Conservation (phyloP, 2,329 filamentous ascomycete genomes). For the Exophiala sideris region DNA sequence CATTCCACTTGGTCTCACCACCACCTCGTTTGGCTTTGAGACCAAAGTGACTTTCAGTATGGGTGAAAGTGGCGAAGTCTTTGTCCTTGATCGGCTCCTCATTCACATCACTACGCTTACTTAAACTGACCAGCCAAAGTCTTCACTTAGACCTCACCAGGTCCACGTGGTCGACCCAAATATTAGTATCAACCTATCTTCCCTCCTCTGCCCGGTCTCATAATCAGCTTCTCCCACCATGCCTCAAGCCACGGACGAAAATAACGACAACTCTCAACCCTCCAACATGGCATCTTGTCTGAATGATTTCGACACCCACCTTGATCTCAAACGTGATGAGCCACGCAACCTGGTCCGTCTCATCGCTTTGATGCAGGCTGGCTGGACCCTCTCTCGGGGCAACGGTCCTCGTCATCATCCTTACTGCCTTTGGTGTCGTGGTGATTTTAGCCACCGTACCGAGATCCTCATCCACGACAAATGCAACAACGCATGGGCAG, state of each 20-base stretch:
- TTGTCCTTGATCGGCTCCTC: too few relatives aligned
- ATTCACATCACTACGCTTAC: too few relatives aligned
- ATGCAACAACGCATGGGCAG: conserved; percentile 19
- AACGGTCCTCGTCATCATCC: conserved; percentile 15
- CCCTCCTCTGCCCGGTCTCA: background rate
- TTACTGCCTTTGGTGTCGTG: conserved; percentile 18
- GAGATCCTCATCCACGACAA: conserved; percentile 17
- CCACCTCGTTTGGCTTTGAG: too few relatives aligned
- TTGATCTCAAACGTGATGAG: conserved; percentile 8
- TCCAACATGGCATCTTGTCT: background rate
- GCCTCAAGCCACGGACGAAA: background rate
- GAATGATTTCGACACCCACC: conserved; percentile 8
- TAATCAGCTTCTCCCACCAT: background rate
- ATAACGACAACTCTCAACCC: background rate
- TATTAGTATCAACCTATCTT: too few relatives aligned
- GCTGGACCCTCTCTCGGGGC: conserved; percentile 13
- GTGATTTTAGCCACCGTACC: conserved; percentile 5
- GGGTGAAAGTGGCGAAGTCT: too few relatives aligned
- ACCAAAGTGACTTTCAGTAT: too few relatives aligned
- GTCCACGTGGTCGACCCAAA: too few relatives aligned
- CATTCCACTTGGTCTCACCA: too few relatives aligned
- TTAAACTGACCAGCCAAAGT: too few relatives aligned
- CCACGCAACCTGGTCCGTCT: conserved; percentile 10
- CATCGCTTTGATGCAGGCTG: conserved; percentile 5
- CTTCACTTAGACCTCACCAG: too few relatives aligned